Percentiles rank a stretch among this genome's conserved stretches.
phyloP scores from a whole-genome alignment of 176 grass and related monocot genomes.

The Aechmea fasciata region DNA sequence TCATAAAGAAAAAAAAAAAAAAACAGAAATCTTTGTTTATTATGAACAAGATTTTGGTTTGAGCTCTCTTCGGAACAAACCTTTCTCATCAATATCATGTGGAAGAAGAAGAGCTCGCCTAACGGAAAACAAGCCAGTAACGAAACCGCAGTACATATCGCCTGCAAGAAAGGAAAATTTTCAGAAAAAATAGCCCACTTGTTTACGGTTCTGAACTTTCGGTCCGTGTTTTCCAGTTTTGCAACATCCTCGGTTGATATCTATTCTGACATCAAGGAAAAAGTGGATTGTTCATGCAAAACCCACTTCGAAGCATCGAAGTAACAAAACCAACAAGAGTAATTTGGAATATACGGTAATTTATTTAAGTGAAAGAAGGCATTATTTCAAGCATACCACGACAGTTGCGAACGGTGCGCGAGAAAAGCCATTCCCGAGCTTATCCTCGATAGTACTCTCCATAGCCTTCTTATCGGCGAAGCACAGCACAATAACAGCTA shows the following conservation, averaged over 20 bases:
- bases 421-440: slow-evolving; percentile 91
- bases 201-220: too few relatives aligned
- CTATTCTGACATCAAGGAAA: too few relatives aligned
- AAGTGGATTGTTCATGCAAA: too few relatives aligned
- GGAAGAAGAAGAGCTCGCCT: slow-evolving; percentile 98
- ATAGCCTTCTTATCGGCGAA: slow-evolving; percentile 55
- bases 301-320: too few relatives aligned
- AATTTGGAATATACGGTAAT: too few relatives aligned
- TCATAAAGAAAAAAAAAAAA: slow-evolving; percentile 8
- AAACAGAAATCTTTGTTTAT: slow-evolving; percentile 9
- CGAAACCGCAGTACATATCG: slow-evolving; percentile 72
- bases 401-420: slow-evolving; percentile 77
- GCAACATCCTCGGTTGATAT: too few relatives aligned
- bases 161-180: slow-evolving; percentile 45
- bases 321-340: too few relatives aligned
- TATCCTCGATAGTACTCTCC: slow-evolving; percentile 56
- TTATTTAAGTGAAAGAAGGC: neutral
- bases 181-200: too few relatives aligned
- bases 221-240: too few relatives aligned
- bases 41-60: slow-evolving; percentile 7
- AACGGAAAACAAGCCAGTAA: slow-evolving; percentile 75
- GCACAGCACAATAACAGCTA: slow-evolving; percentile 80
- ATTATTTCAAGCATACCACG: slow-evolving; percentile 51
- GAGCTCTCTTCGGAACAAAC: slow-evolving; percentile 26
- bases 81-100: slow-evolving; percentile 97